A percentile compares a stretch with the other conserved stretches of the same genome.
phyloP scores from a whole-genome alignment of 768 basidiomycete genomes.

The Ramaria sp. region DNA sequence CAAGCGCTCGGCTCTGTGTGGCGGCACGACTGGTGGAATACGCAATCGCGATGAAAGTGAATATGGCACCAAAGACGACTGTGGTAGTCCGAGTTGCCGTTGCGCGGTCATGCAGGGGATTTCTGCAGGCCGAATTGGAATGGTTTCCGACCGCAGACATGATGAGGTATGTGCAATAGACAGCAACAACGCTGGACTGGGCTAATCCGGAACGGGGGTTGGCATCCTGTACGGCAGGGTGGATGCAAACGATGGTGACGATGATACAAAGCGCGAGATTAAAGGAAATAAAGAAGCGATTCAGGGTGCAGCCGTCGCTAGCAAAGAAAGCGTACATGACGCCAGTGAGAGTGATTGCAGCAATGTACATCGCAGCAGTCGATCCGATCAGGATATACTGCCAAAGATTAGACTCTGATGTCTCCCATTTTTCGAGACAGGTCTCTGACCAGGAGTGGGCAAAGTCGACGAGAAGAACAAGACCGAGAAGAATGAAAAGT shows the following conservation, averaged over 20 bases:
- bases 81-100: constrained; percentile 72
- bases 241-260: constrained; percentile 72
- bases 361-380: constrained; percentile 79
- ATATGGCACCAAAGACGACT: constrained; percentile 81
- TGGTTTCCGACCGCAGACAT: constrained; percentile 92
- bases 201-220: constrained; percentile 94
- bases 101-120: constrained; percentile 67
- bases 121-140: constrained; percentile 63
- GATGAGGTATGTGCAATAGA: constrained; percentile 92
- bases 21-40: constrained; percentile 96
- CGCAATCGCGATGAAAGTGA: constrained; percentile 97
- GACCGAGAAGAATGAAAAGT: constrained; percentile 91
- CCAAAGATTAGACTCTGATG: constrained; percentile 79
- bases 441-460: constrained; percentile 98
- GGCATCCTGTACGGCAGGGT: constrained; percentile 79
- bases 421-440: constrained; percentile 93
- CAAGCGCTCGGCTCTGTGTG: constrained; percentile 85
- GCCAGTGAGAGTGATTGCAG: constrained; percentile 75
- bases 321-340: constrained; percentile 91
- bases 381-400: constrained; percentile 93
- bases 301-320: constrained; percentile 74
- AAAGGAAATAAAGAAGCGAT: constrained; percentile 95
- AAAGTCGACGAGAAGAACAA: constrained; percentile 96
- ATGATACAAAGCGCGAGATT: constrained; percentile 76
- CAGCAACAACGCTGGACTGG: constrained; percentile 94